Conservation (phyloP, 1,284 basidiomycete genomes). For the Coniophora puteana region DNA sequence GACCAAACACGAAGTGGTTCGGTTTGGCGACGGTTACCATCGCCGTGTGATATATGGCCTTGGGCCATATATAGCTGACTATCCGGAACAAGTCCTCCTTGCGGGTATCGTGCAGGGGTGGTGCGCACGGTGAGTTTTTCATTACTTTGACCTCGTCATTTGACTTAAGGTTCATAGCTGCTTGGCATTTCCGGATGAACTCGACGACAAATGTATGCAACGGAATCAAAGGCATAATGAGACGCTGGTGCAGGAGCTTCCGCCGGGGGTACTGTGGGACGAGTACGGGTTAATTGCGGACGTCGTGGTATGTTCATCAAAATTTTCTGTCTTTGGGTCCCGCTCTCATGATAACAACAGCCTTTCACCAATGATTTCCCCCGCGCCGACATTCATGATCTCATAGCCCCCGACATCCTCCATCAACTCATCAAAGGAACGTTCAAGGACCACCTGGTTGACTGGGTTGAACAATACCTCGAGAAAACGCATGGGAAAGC, state of each 20-base stretch:
- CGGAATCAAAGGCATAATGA: not conserved
- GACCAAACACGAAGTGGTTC: constrained; percentile 4
- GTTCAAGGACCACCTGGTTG: constrained; percentile 5
- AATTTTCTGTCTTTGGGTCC: too few relatives aligned
- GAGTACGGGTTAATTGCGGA: constrained; percentile 1
- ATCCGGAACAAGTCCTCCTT: constrained; percentile 11
- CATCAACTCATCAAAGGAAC: constrained; percentile 6
- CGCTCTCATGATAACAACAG: not conserved
- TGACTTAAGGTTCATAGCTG: not conserved
- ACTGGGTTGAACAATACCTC: not conserved
- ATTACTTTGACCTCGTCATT: not conserved
- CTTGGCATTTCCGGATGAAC: constrained; percentile 14
- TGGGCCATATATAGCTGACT: constrained; percentile 11
- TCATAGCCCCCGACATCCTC: constrained; percentile 6
- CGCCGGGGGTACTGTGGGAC: not conserved
- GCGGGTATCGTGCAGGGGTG: constrained; percentile 6
- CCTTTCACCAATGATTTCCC: constrained; percentile 9
- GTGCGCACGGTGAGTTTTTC: not conserved
- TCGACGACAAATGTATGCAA: not conserved
- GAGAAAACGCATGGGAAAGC: not conserved
- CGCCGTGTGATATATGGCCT: constrained; percentile 5
- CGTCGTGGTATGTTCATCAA: constrained; percentile 1
- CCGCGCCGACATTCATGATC: constrained; percentile 8
- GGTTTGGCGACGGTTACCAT: constrained; percentile 7
- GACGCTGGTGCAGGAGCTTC: not conserved